Base-by-base conservation (phyloP, 2,329 filamentous ascomycete genomes). In the Pyricularia pennisetigena region DNA sequence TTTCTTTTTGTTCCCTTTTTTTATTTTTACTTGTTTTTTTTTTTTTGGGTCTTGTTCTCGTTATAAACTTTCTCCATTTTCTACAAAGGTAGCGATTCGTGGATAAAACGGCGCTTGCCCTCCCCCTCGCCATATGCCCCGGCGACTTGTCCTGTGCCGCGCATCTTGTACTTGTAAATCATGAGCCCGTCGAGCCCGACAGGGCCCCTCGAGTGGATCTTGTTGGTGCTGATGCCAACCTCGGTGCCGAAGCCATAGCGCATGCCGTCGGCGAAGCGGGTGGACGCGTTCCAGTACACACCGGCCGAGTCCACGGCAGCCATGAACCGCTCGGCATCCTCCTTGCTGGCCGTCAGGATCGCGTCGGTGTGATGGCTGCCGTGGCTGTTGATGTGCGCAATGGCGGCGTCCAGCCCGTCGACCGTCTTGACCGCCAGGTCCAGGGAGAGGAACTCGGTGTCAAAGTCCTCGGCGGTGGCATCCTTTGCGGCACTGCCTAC, bases 191-290 rank as follows among this genome's bases (percentile, higher is more conserved):
- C 95, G 67, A 99, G 81, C 1, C 95, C 95, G 6, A 99, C 95
- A 0, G 95, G 95, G 0, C 95, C 95, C 66, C 95, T 84, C 1
- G 92, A 91, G 77, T 99, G 95, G 71, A 99, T 97, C 83, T 98
- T 99, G 83, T 97, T 99, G 66, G 95, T 99, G 81, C 92, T 96
- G 79, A 99, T 98, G 68, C 95, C 95, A 28, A 99, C 95, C 80
- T 99, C 95, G 0, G 95, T 98, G 65, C 95, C 95, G 79, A 99
- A 99, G 8, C 95, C 95, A 77, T 96, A 98, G 61, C 95, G 86
- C 91, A 97, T 97, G 8, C 95, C 95, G 77, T 99, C 95, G 6
- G 94, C 93, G 80, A 99, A 94, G 66, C 95, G 87, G 9, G 93
- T 97, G 28, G 92, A 96, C 8, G 93, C 92, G 77, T 99, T 99